phyloP scores from a whole-genome alignment of 2,329 filamentous ascomycete species.

The Trichoderma oligosporum region DNA sequence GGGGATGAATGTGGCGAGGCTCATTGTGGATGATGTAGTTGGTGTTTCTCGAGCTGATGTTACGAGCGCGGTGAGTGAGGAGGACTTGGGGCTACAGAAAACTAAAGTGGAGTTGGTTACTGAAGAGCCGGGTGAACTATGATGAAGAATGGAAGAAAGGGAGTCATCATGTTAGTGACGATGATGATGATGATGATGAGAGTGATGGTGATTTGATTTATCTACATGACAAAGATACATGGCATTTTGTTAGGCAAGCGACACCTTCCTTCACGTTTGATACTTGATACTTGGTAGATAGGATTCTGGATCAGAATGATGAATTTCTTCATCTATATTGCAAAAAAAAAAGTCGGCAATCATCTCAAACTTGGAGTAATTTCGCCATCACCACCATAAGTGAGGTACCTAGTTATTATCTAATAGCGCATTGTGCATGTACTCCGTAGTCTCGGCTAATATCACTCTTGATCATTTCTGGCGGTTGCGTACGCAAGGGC shows the following conservation, averaged over 20 bases:
- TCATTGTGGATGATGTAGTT: conserved; percentile 61
- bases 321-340: too few species aligned
- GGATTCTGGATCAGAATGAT: background rate
- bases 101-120: background rate
- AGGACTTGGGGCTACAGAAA: background rate
- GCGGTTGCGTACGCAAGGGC: background rate
- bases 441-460: background rate
- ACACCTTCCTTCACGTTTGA: conserved; percentile 3
- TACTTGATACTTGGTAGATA: background rate
- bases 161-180: background rate
- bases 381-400: background rate
- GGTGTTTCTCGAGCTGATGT: conserved; percentile 23
- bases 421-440: background rate
- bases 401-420: background rate
- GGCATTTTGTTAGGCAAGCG: background rate
- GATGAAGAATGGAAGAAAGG: background rate
- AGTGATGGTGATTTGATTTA: background rate
- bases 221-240: background rate
- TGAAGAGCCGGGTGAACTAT: conserved; percentile 12
- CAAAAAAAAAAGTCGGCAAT: too few species aligned
- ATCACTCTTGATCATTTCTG: background rate
- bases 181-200: background rate
- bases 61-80: conserved; percentile 2
- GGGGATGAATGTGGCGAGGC: conserved; percentile 76
- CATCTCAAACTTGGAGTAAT: background rate